Base-by-base conservation (phyloP, 176 grass and related monocot genomes). In the Hordeum marinum region DNA sequence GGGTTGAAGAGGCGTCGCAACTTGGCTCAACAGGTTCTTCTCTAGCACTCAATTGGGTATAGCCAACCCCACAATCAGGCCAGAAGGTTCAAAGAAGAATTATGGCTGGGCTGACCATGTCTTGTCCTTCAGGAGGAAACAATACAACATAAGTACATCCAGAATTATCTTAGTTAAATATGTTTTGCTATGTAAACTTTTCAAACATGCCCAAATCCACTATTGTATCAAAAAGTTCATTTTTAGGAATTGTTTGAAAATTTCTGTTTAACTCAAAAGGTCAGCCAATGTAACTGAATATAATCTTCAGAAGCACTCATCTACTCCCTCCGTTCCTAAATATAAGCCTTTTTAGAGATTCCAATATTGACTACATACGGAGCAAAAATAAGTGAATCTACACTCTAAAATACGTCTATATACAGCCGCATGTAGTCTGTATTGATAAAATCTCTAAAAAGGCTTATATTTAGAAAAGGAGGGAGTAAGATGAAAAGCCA, bases 111-210 rank as follows among this genome's bases (percentile, higher is more conserved):
- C 40, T 67, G 80, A 45, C 91, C 79, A 63, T 83, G 78, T 71
- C 45, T 71, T 91, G 83, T 85, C 89, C 91, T 96, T 48, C 63
- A 84, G 77, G 80, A 77, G 17, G 69, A 77, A 85, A 78, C 32
- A 83, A 78, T 60, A 81, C 62, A 82, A 71, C 80, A 86, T 55
- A 71, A 86, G 45, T 36, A 36, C 18, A 68, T 32, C 60, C 77
- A 72, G 36, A 89, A 82, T 75, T 25, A 69, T 46, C 67, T 74
- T 37, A 46, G 66, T 24, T 11, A 80, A 75, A 82, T 25, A 18
- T 46, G 59, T 34, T 75, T 45, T 11, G 42, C 15, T 45, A n/a
- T 29, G 25, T 36, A 24, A 80, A 67, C 43, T 75, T 27, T 45
- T 60, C 37, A 12, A 78, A 72, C 61, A 80, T 36, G 68, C 41